Evolutionary conservation across 75 land plant species (phyloP).

Genomic region (Pseudotsuga menziesii): DNA sequence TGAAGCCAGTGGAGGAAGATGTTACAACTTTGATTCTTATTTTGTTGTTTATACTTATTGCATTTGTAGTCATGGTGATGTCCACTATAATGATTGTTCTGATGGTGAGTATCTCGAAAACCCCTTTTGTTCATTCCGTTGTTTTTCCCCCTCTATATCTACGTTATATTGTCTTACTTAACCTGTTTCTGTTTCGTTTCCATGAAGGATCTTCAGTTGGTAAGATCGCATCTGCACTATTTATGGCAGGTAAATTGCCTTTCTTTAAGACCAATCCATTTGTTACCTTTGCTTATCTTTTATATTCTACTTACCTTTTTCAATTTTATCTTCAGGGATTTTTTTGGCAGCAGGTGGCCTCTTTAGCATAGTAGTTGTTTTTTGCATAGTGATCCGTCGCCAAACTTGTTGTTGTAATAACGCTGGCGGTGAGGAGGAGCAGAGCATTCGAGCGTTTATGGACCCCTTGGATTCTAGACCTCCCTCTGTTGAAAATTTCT

Average conservation of each 20-base stretch:
- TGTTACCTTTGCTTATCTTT: too few species aligned
- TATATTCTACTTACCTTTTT: too few species aligned
- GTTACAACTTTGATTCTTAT: too few species aligned
- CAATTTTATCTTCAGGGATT: too few species aligned
- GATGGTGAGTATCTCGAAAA: neutral
- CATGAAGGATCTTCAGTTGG: neutral
- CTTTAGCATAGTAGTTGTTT: too few species aligned
- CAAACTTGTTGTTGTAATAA: neutral
- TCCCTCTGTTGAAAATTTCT: neutral
- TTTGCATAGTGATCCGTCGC: too few species aligned
- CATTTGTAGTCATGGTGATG: neutral
- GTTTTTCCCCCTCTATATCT: neutral
- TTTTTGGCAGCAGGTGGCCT: too few species aligned
- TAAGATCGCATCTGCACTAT: too few species aligned
- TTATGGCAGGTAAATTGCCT: too few species aligned
- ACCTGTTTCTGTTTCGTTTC: too few species aligned
- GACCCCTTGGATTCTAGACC: neutral
- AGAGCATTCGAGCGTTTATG: neutral
- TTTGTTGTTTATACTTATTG: neutral
- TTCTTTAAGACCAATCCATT: too few species aligned
- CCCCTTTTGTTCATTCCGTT: neutral
- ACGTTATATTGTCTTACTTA: neutral
- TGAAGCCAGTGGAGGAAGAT: neutral
- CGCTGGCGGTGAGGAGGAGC: neutral
- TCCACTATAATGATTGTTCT: neutral